Percentiles rank a stretch among this genome's conserved stretches.
Conservation (phyloP, 164 flowering plant genomes). For the Cinnamomum micranthum region DNA sequence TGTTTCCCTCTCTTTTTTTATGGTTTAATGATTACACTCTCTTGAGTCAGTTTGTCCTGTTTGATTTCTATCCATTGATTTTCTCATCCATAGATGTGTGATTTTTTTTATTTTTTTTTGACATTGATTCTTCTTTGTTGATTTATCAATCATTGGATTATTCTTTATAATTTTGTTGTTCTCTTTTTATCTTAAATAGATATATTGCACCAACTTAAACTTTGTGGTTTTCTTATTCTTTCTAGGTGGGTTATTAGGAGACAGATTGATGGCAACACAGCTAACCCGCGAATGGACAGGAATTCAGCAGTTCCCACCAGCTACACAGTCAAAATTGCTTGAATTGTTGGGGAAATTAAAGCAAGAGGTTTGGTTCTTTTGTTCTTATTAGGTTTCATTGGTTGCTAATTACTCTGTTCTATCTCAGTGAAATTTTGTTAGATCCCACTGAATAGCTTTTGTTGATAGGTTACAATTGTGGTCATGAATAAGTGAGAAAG, state of each 20-base stretch:
- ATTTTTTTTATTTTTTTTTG: too few relatives aligned
- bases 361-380: conserved; percentile 53
- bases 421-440: neutral
- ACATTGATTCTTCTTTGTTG: neutral
- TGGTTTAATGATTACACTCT: too few relatives aligned
- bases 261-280: conserved; percentile 43
- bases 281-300: conserved; percentile 80
- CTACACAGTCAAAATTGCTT: conserved; percentile 67
- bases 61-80: too few relatives aligned
- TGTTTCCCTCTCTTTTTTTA: too few relatives aligned
- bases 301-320: conserved; percentile 77
- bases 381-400: neutral
- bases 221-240: neutral
- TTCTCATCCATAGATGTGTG: too few relatives aligned
- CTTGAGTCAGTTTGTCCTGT: too few relatives aligned
- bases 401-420: neutral
- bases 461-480: too few relatives aligned
- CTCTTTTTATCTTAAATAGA: neutral
- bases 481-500: too few relatives aligned
- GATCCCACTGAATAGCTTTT: neutral
- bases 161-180: neutral
- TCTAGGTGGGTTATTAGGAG: neutral
- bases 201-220: neutral
- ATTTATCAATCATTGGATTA: neutral
- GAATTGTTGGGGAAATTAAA: conserved; percentile 75